phyloP scores from a whole-genome alignment of 768 basidiomycete species.

The Tephrocybe sp. region DNA sequence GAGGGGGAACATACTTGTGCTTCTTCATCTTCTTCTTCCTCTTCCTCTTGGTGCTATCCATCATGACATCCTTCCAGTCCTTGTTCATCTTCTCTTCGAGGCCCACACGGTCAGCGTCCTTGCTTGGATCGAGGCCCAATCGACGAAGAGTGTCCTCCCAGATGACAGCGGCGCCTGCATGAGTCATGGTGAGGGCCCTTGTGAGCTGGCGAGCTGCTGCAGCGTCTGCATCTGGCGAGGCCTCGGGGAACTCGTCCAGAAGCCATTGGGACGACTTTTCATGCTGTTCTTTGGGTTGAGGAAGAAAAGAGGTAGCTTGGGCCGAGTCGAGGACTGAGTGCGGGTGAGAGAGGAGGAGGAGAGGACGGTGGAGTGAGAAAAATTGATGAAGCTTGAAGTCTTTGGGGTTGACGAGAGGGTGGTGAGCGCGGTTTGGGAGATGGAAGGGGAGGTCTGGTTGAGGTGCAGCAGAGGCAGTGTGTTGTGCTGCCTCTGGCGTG shows the following conservation, averaged over 20 bases:
- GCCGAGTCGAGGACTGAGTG: conserved; percentile 45
- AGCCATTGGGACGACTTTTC: conserved; percentile 22
- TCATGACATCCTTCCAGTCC: conserved; percentile 61
- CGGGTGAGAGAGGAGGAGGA: conserved; percentile 67
- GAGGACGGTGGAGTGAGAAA: conserved; percentile 78
- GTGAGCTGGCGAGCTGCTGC: conserved; percentile 80
- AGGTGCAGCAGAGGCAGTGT: background rate
- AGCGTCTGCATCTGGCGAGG: conserved; percentile 68
- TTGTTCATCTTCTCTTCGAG: conserved; percentile 53
- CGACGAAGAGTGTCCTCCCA: conserved; percentile 70
- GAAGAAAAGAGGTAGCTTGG: conserved; percentile 20
- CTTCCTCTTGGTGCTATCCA: conserved; percentile 85
- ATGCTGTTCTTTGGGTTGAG: conserved; percentile 13
- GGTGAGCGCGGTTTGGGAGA: too few species aligned
- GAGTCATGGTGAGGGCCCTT: conserved; percentile 65
- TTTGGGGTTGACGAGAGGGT: conserved; percentile 58
- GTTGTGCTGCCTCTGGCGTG: conserved; percentile 6
- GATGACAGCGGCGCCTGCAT: conserved; percentile 54
- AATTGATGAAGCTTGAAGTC: conserved; percentile 83
- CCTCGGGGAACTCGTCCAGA: conserved; percentile 43
- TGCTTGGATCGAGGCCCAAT: conserved; percentile 57
- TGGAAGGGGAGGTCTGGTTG: conserved; percentile 27
- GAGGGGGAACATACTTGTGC: conserved; percentile 72
- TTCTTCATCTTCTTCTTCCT: conserved; percentile 94
- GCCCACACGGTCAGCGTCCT: conserved; percentile 47